Evolutionary conservation across 306 rosid species (phyloP), one percentile per base, ranked within the genome.

Genomic region (Trifolium dubium): DNA sequence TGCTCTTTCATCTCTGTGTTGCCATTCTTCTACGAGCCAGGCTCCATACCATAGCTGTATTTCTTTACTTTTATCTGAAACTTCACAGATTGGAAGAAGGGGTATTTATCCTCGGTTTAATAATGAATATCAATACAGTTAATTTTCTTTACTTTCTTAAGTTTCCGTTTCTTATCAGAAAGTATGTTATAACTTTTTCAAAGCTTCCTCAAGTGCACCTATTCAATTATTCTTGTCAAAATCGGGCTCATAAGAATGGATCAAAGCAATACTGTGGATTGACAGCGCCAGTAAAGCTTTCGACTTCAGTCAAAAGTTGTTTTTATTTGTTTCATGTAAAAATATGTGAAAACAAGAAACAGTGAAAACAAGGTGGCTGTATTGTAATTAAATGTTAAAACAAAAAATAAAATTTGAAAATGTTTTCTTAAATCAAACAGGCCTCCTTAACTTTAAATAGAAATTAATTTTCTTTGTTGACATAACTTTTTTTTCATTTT

Each of bases 361-460:
- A 31, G 28, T 61, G 67, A 61, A 61, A 62, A 35, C 46, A 35
- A n/a, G 67, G 67, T 62, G 67, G 28, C 47, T 15, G 13, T 17
- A 10, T 30, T 23, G n/a, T 62, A 62, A 35, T 35, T 62, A 34
- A n/a, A 9, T 9, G 31, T 55, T 14, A 56, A 56, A 63, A 63
- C 46, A 0, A 10, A 37, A 35, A 35, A 17, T 37, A 39, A 64
- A 39, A 10, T 39, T 37, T 37, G 6, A 64, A 39, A 64, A 39
- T 41, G 46, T 64, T 64, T 64, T 64, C 69, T 64, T 32, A 64
- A 40, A 58, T 6, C 4, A 28, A 35, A 31, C 29, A 72, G 18
- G 31, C 47, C 4, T 23, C 23, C 31, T 43, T 55, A 19, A 47
- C 72, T 14, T 47, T 29, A 29, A 14, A 14, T 46, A 47, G 28